These are phyloP conservation scores for Oryza officinalis DNA, from an alignment of 176 grass and related monocot genomes.

Conservation along the genomic window DNA sequence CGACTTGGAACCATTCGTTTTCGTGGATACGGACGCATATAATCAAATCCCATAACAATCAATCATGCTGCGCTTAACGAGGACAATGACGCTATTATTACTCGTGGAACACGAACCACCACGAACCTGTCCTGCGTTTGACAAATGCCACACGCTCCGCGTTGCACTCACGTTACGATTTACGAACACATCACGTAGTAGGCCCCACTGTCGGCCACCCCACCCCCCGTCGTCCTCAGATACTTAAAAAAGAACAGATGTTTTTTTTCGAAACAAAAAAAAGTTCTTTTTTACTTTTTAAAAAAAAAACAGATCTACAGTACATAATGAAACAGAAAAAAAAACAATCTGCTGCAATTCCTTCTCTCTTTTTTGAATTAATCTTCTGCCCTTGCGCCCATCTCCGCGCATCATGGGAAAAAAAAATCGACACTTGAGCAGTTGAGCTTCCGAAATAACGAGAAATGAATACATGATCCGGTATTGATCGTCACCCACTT, in stretches of 20 bases:
- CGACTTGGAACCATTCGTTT: neutral
- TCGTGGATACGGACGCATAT: neutral
- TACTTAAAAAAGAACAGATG: neutral
- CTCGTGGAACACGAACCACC: constrained; percentile 33
- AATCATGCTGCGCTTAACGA: neutral
- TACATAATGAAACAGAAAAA: too few relatives aligned
- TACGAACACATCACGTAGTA: too few relatives aligned
- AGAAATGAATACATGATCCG: too few relatives aligned
- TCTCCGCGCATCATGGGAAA: too few relatives aligned
- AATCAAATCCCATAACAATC: neutral
- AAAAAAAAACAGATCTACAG: too few relatives aligned
- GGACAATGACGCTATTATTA: neutral
- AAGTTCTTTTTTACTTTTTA: too few relatives aligned
- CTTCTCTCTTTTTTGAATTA: too few relatives aligned
- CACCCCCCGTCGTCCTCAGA: neutral
- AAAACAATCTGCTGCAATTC: too few relatives aligned
- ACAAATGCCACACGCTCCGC: neutral
- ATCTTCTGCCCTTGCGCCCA: too few relatives aligned
- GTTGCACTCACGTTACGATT: neutral
- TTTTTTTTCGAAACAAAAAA: too few relatives aligned
- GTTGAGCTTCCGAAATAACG: too few relatives aligned
- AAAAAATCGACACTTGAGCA: too few relatives aligned
- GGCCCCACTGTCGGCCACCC: neutral
- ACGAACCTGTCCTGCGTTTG: neutral
- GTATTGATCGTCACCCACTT: neutral